Evolutionary conservation across 495 filamentous ascomycete species (phyloP), one percentile per base, ranked within the genome.

Genomic region (Talaromyces stipitatus): DNA sequence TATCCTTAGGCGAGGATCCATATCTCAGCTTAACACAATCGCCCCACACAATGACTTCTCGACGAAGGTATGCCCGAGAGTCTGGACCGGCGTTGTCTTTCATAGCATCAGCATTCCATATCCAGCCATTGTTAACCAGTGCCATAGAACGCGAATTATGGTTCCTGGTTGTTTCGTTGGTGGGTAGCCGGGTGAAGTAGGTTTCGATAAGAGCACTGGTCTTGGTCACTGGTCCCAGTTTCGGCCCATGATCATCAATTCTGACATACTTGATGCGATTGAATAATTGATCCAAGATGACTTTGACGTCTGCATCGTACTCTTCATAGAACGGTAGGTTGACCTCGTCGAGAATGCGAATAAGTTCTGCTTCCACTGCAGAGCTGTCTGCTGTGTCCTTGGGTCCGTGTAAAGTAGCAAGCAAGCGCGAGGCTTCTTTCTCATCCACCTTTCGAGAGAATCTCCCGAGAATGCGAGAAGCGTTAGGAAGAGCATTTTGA

Each of bases 21-120:
- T 97, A 99, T 8, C 95, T 85, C 18, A 99, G 82, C 76, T 97
- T 99, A 7, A 97, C 94, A 72, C 95, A 99, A 66, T 99, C 95
- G 16, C 90, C 89, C 95, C 95, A 99, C 33, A 95, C 88, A 61
- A 99, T 97, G 50, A 99, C 90, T 69, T 99, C 91, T 41, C 95
- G 83, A 22, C 91, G 84, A 5, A 97, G 80, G 63, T 99, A 99
- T 32, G 92, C 89, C 38, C 85, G 86, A 2, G 92, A 97, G 38
- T 87, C 70, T 0, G 89, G 86, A 0, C 95, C 95, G 16, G 95
- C 95, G 66, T 96, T 92, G 69, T 99, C 95, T 23, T 87, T 83
- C 71, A 97, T 81, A 0, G 91, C 91, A 66, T 96, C 91, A 12
- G 94, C 91, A 60, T 89, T 91, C 95, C 95, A 99, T 18, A 97